phyloP scores from a whole-genome alignment of 2,329 filamentous ascomycete species.

The Fusarium caatingaense region DNA sequence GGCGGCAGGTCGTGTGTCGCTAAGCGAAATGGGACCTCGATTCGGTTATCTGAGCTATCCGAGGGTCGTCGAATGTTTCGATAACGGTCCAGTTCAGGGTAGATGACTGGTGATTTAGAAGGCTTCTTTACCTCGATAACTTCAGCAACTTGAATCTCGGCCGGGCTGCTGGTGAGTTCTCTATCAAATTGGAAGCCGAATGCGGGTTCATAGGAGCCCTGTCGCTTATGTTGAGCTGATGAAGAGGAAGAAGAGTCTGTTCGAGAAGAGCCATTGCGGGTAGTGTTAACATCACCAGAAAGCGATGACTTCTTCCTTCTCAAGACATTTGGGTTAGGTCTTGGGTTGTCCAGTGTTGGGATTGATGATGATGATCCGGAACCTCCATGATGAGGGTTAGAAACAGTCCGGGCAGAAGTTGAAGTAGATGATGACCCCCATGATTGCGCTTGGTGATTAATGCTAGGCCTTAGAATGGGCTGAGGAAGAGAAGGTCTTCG shows the following conservation, averaged over 20 bases:
- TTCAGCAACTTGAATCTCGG: slow-evolving; percentile 57
- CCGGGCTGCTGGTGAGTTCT: slow-evolving; percentile 57
- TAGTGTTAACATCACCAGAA: slow-evolving; percentile 52
- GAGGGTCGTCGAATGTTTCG: slow-evolving; percentile 58
- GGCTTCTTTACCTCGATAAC: slow-evolving; percentile 55
- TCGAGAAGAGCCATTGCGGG: slow-evolving; percentile 52
- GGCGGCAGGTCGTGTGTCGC: slow-evolving; percentile 74
- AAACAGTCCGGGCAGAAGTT: slow-evolving; percentile 48
- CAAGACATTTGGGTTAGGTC: slow-evolving; percentile 57
- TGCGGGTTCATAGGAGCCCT: slow-evolving; percentile 51
- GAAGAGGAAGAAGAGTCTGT: slow-evolving; percentile 59
- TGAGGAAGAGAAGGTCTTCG: slow-evolving; percentile 45
- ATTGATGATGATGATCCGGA: slow-evolving; percentile 52
- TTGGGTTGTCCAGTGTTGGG: slow-evolving; percentile 50
- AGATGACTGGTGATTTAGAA: slow-evolving; percentile 60
- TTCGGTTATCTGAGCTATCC: slow-evolving; percentile 49
- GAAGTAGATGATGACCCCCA: slow-evolving; percentile 54
- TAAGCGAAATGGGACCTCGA: slow-evolving; percentile 66
- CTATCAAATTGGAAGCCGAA: slow-evolving; percentile 55
- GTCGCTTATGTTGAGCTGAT: slow-evolving; percentile 56
- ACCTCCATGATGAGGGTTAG: slow-evolving; percentile 47
- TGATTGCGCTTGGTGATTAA: slow-evolving; percentile 58
- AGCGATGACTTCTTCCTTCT: slow-evolving; percentile 63
- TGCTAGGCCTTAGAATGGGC: slow-evolving; percentile 32
- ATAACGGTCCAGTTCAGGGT: slow-evolving; percentile 72